Evolutionary conservation across 257 asterid genomes (phyloP), one percentile per base, ranked within the genome.

Genomic region (Scutellaria barbata): DNA sequence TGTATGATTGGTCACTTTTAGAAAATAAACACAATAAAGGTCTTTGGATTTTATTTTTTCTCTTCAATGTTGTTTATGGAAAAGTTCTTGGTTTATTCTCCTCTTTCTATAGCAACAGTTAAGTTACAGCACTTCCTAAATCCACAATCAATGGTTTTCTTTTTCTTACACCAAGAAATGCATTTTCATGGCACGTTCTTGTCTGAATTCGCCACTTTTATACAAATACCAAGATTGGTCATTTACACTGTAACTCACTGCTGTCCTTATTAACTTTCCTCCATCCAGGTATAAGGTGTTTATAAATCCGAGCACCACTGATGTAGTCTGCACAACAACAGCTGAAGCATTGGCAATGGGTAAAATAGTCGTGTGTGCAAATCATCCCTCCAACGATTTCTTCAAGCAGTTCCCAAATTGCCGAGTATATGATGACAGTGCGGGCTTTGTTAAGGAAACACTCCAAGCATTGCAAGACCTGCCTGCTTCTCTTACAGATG

Each of bases 261-360:
- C 47, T 60, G 48, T 8, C 69, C 63, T 64, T 59, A n/a, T 25
- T 11, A 12, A 47, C 3, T 37, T 66, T 61, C 16, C 40, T n/a
- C 55, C 40, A 63, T 82, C 74, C 90, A 95, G 99, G 79, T 92
- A 89, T 47, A 95, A 79, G 84, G 97, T 95, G 79, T 91, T 92
- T 82, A 18, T 95, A 78, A 95, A 95, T 71, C 98, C 97, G 12
- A 95, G 99, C 89, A 95, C 99, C 45, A 95, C 98, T 0, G 99
- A 95, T 54, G 99, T 95, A 43, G 97, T 95, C 77, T 95, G 99
- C 89, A 95, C 98, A 30, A 89, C 98, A 20, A 86, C 98, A 45
- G 98, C 99, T 37, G 98, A 92, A 85, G 98, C 98, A 66, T 78
- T 95, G 61, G 98, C 95, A 3, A 92, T 92, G 99, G 99, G 99